Evolutionary conservation across 164 flowering plant species (phyloP), one percentile per base, ranked within the genome.

Genomic region (Litsea cubeba): DNA sequence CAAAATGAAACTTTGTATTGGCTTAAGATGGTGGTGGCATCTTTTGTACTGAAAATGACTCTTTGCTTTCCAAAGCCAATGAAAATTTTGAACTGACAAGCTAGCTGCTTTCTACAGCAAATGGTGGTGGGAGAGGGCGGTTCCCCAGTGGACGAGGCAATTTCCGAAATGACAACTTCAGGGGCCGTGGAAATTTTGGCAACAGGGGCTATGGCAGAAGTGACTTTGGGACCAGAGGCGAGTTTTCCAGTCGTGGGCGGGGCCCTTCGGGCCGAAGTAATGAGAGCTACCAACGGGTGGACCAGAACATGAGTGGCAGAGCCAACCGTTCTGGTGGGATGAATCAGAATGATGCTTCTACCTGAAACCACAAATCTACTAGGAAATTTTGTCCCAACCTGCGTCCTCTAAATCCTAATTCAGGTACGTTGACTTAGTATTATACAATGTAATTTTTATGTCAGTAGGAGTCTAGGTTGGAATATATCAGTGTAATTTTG

Each of bases 181-280:
- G 74, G 32, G 66, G 66, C 66, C 66, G 94, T 54, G 88, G 87
- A 20, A 88, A 81, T 65, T 88, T 72, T 57, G 75, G 85, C 65
- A 85, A 87, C 0, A 79, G 90, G 40, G 86, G 91, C 20, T 88
- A 83, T 75, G 89, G 86, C 24, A 87, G 97, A 78, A 83, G 58
- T 71, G 97, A 88, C 8, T 87, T 75, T 74, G 86, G 90, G 75
- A 80, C 62, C 73, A 87, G 84, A 35, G 89, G 90, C 3, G 97
- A 87, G 57, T 88, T 77, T 68, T 73, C 87, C n/a, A 88, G 87
- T 26, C 79, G 91, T 35, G 82, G 81, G 0, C 81, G 86, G 65
- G 83, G 84, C 50, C 76, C 85, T 49, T 68, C 79, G 32, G 82
- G 83, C 28, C 87, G 87, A 10, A 73, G 80, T 40, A 87, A 85